A percentile compares a stretch with the other conserved stretches of the same genome.
Conservation (phyloP, 2,329 filamentous ascomycete genomes). For the Trichoderma sp. region DNA sequence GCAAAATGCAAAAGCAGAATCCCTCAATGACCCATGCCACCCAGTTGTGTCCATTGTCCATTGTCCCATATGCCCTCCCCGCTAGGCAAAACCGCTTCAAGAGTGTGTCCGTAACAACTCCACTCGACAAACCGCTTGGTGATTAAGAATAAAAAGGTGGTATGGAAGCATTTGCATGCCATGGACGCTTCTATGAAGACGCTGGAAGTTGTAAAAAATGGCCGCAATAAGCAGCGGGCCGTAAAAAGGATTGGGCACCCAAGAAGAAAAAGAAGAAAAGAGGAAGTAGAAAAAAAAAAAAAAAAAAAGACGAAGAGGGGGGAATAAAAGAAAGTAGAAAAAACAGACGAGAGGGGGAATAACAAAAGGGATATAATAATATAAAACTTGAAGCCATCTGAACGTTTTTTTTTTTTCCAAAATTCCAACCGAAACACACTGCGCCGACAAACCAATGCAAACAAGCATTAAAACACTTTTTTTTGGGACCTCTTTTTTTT, state of each 20-base stretch:
- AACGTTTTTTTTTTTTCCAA: not conserved
- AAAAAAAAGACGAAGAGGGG: not conserved
- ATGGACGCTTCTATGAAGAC: constrained; percentile 12
- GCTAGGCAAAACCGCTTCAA: not conserved
- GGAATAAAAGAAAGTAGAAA: not conserved
- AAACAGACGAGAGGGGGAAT: not conserved
- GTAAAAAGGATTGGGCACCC: not conserved
- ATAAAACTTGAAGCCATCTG: constrained; percentile 3
- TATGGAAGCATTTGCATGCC: constrained; percentile 14
- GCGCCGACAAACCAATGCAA: not conserved
- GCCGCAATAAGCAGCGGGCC: not conserved
- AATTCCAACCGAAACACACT: constrained; percentile 1
- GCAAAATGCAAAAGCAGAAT: not conserved
- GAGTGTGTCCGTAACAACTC: not conserved
- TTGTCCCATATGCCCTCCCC: too few species aligned
- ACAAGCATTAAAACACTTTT: not conserved
- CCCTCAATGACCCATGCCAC: not conserved
- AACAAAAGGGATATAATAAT: not conserved
- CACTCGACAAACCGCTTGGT: not conserved
- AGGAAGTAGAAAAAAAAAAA: not conserved
- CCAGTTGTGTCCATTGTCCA: not conserved
- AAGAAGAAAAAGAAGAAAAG: not conserved
- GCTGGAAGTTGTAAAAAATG: not conserved
- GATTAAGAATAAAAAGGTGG: not conserved
- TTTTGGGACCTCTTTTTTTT: not conserved